Evolutionary conservation across 768 basidiomycete species (phyloP).

Genomic region (Psilocybe sp.): DNA sequence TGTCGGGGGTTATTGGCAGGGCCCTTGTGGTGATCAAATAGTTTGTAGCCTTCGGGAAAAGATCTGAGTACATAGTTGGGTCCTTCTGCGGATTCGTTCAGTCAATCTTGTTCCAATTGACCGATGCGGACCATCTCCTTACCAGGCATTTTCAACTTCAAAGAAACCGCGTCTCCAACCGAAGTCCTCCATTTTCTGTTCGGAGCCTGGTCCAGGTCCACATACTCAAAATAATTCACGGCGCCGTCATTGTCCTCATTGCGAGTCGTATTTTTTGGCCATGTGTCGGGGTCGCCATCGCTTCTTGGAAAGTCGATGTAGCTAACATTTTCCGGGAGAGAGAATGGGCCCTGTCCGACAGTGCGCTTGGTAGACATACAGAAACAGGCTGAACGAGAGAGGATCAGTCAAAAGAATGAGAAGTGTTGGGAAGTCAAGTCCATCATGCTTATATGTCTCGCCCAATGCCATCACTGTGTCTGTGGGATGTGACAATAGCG

Average conservation of each 20-base stretch:
- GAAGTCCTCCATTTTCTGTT: conserved; percentile 56
- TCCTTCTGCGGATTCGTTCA: conserved; percentile 35
- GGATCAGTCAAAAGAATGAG: not conserved
- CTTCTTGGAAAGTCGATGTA: conserved; percentile 59
- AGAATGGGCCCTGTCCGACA: conserved; percentile 17
- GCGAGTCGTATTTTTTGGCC: conserved; percentile 57
- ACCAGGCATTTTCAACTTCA: conserved; percentile 50
- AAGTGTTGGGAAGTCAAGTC: not conserved
- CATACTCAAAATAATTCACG: conserved; percentile 68
- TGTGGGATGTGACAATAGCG: no score
- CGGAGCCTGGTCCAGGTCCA: conserved; percentile 48
- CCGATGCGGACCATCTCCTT: conserved; percentile 14
- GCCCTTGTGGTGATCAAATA: conserved; percentile 79
- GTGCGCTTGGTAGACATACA: conserved; percentile 27
- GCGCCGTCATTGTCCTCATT: conserved; percentile 56
- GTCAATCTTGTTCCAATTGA: not conserved
- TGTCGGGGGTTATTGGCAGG: conserved; percentile 46
- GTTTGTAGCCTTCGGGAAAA: conserved; percentile 67
- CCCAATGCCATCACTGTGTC: no score
- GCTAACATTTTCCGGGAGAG: conserved; percentile 48
- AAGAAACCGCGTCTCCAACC: conserved; percentile 39
- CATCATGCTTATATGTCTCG: no score
- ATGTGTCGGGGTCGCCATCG: conserved; percentile 52
- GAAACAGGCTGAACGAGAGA: not conserved
- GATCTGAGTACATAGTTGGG: conserved; percentile 55